Evolutionary conservation across 192 early-diverging fungal genomes (phyloP).

Genomic region (Linnemannia hyalina): DNA sequence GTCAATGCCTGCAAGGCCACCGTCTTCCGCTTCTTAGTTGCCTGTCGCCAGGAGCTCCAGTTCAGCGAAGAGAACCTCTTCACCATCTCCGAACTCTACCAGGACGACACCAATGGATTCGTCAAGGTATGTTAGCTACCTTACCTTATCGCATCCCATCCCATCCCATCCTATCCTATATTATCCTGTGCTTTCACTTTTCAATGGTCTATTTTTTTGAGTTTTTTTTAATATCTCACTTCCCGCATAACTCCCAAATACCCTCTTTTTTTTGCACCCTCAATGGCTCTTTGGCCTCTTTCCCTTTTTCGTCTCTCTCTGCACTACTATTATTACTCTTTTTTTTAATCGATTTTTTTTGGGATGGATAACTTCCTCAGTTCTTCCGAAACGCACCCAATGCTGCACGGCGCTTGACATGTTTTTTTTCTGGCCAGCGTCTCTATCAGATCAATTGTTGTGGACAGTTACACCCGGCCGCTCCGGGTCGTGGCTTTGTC

Average conservation of each 20-base stretch:
- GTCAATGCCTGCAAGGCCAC: slow-evolving; percentile 83
- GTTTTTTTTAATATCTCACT: slow-evolving; percentile 10
- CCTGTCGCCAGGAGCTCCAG: slow-evolving; percentile 85
- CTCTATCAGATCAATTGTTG: not conserved
- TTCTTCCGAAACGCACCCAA: slow-evolving; percentile 1
- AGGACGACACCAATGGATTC: slow-evolving; percentile 96
- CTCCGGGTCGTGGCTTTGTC: not conserved
- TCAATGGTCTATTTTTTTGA: not conserved
- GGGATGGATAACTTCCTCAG: slow-evolving; percentile 9
- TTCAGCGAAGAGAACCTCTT: slow-evolving; percentile 84
- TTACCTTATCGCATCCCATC: not conserved
- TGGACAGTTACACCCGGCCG: slow-evolving; percentile 1
- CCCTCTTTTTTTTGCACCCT: slow-evolving; percentile 4
- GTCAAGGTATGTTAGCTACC: slow-evolving; percentile 79
- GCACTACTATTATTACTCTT: not conserved
- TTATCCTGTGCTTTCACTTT: not conserved
- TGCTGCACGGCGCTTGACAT: not conserved
- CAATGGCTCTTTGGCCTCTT: not conserved
- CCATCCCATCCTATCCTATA: not conserved
- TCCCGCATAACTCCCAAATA: not conserved
- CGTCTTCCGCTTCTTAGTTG: slow-evolving; percentile 89
- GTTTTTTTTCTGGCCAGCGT: not conserved
- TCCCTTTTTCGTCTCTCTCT: not conserved
- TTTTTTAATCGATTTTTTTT: slow-evolving; percentile 13
- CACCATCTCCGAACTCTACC: slow-evolving; percentile 88